Percentiles rank a stretch among this genome's conserved stretches.
These are phyloP conservation scores for Hypoxylon sp. DNA, from an alignment of 2,329 filamentous ascomycete species.

Conservation along the genomic window DNA sequence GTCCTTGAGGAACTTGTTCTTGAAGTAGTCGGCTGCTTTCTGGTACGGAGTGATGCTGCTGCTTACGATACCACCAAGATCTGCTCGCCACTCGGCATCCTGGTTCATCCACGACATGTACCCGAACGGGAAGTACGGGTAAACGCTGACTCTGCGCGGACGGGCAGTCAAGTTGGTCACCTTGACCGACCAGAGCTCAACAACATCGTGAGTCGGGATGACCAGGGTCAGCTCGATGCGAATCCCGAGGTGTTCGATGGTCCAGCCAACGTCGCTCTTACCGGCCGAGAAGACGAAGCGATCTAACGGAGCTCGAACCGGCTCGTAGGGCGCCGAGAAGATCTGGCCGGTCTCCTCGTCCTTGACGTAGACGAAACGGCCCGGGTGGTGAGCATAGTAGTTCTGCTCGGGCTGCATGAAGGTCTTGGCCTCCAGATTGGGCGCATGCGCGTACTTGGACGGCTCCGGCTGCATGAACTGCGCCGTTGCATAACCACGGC, in stretches of 20 bases:
- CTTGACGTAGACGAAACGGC: conserved; percentile 66
- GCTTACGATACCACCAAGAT: conserved; percentile 59
- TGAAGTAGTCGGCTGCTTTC: conserved; percentile 63
- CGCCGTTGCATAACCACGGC: conserved; percentile 64
- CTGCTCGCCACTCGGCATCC: conserved; percentile 58
- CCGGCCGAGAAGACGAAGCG: conserved; percentile 61
- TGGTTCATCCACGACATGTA: conserved; percentile 71
- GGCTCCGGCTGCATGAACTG: conserved; percentile 69
- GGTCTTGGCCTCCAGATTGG: conserved; percentile 64
- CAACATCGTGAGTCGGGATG: conserved; percentile 62
- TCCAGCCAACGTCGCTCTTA: conserved; percentile 64
- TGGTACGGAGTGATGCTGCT: conserved; percentile 65
- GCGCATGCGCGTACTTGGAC: conserved; percentile 66
- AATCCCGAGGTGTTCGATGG: conserved; percentile 58
- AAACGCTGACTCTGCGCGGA: conserved; percentile 58
- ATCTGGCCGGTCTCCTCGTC: conserved; percentile 59
- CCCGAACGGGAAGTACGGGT: conserved; percentile 65
- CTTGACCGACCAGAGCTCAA: conserved; percentile 62
- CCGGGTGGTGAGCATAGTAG: conserved; percentile 66
- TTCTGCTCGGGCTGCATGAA: conserved; percentile 69
- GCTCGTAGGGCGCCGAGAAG: conserved; percentile 65
- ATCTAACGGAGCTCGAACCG: conserved; percentile 57
- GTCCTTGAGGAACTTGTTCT: conserved; percentile 64
- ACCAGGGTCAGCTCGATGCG: conserved; percentile 60
- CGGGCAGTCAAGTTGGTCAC: conserved; percentile 58